These are phyloP conservation scores for Saccharomyces hybrid DNA, from an alignment of 1,139 yeast genomes.

Conservation along the genomic window DNA sequence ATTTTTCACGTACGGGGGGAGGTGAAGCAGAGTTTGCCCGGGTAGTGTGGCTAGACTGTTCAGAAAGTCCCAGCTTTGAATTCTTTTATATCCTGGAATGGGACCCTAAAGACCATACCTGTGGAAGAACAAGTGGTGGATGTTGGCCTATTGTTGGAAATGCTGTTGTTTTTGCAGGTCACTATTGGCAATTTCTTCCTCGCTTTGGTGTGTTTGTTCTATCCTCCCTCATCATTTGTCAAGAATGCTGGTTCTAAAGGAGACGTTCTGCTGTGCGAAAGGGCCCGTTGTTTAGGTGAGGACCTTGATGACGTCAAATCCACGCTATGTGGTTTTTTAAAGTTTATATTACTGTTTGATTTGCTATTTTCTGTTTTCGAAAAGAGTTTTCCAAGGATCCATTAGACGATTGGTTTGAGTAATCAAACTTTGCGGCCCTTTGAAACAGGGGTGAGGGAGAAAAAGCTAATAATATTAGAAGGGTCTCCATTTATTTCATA, in stretches of 20 bases:
- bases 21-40: background rate
- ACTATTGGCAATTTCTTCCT: background rate
- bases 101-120: constrained; percentile 45
- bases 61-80: background rate
- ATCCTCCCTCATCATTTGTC: background rate
- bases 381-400: constrained; percentile 31
- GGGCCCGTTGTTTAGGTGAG: background rate
- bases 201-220: background rate
- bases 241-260: background rate
- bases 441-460: constrained; percentile 11
- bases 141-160: background rate
- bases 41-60: background rate
- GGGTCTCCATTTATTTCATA: constrained; percentile 16
- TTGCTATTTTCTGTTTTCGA: constrained; percentile 3
- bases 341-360: background rate
- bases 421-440: constrained; percentile 1
- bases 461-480: constrained; percentile 12
- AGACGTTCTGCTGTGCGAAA: background rate
- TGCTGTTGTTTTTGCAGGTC: background rate
- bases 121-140: constrained; percentile 26
- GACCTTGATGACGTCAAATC: background rate
- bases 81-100: constrained; percentile 44
- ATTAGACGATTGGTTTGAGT: constrained; percentile 11
- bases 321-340: background rate
- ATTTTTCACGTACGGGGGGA: background rate